Evolutionary conservation across 1,284 basidiomycete genomes (phyloP), one percentile per base, ranked within the genome.

Genomic region (Ceratobasidium sp.): DNA sequence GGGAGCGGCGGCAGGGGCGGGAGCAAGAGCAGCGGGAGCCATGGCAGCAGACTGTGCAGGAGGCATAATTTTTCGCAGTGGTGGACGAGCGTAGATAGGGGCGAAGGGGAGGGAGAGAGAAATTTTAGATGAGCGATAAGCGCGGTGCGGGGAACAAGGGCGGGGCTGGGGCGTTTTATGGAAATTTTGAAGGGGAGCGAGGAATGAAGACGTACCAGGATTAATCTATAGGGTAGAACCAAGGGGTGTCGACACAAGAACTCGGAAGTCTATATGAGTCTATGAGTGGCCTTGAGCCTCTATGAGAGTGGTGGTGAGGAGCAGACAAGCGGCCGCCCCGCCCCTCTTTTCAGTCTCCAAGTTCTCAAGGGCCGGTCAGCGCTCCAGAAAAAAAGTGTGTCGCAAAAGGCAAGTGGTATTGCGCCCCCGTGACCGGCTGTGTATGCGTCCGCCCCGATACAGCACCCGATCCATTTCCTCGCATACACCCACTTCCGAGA

Each of bases 1-100:
- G 79, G 86, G 87, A 75, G 87, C 86, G 73, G 85, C 85, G 77
- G 78, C 54, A 65, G 77, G 74, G 44, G 76, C 71, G 73, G 75
- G 59, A 48, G 73, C 75, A 48, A 74, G 54, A 71, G 77, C 69
- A 74, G 75, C 66, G 59, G 77, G 76, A 44, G 79, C 76, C 78
- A 78, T 78, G 73, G 62, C 62, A 75, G 64, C n/a, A 66, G 64
- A 57, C 66, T 67, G 65, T n/a, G 41, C 19, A n/a, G 22, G 19
- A 4, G 45, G 31, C 44, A 64, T 41, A 41, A 41, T 41, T 41
- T 41, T 29, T n/a, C 22, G n/a, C n/a, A 45, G n/a, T 36, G 29
- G 36, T 41, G 17, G 57, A 41, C 57, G 57, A 41, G 31, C 22
- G 53, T 14, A 56, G 50, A 51, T 51, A 51, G 17, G 29, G 36